A percentile compares a stretch with the other conserved stretches of the same genome.
Conservation (phyloP, 2,329 filamentous ascomycete species). For the Myriosclerotinia curreyana region DNA sequence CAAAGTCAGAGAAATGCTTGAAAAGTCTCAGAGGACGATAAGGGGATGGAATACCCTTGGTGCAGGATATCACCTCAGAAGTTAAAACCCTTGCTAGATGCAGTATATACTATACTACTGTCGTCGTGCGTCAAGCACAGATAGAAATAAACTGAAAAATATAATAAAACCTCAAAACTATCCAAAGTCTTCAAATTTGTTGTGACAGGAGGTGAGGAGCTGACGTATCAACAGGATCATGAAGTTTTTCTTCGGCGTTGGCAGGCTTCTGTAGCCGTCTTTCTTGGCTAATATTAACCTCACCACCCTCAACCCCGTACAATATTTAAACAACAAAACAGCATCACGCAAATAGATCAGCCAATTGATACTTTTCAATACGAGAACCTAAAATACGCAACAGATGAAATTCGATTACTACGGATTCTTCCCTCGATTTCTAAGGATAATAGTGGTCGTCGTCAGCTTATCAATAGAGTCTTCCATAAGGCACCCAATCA, state of each 20-base stretch:
- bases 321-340: not conserved
- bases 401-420: slow-evolving; percentile 26
- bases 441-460: slow-evolving; percentile 19
- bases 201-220: too few species aligned
- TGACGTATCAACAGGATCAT: not conserved
- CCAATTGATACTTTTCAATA: slow-evolving; percentile 14
- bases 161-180: too few species aligned
- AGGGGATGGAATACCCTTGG: not conserved
- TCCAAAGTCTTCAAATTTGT: too few species aligned
- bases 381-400: slow-evolving; percentile 3
- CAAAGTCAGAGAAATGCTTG: not conserved
- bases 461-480: slow-evolving; percentile 28
- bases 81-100: not conserved
- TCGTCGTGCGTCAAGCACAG: not conserved
- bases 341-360: not conserved
- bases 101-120: not conserved
- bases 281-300: not conserved
- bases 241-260: too few species aligned
- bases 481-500: slow-evolving; percentile 30
- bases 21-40: not conserved
- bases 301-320: too few species aligned
- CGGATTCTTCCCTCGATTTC: slow-evolving; percentile 22
- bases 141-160: not conserved
- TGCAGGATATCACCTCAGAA: not conserved
- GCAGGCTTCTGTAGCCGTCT: not conserved